phyloP scores from a whole-genome alignment of 2,329 filamentous ascomycete species.

The Grosmannia serpens region DNA sequence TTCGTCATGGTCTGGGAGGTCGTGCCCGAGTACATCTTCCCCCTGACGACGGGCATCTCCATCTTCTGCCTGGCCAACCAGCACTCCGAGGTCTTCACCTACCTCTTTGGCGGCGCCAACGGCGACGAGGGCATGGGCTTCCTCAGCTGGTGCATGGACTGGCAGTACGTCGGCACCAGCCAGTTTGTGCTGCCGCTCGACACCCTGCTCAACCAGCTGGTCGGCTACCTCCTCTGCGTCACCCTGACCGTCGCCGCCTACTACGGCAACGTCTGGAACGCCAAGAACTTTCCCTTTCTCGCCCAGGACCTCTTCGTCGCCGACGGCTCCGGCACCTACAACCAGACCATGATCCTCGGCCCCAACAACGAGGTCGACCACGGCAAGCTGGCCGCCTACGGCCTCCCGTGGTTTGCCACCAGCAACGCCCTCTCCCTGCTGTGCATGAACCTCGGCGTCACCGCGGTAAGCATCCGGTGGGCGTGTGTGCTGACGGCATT shows the following conservation, averaged over 20 bases:
- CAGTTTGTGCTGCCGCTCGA: slow-evolving; percentile 21
- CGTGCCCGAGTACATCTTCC: slow-evolving; percentile 23
- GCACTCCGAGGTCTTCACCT: slow-evolving; percentile 21
- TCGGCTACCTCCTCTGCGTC: slow-evolving; percentile 26
- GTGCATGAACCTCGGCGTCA: slow-evolving; percentile 32
- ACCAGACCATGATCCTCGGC: slow-evolving; percentile 30
- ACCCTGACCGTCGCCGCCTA: slow-evolving; percentile 26
- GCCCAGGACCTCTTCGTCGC: slow-evolving; percentile 28
- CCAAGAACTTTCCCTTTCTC: slow-evolving; percentile 29
- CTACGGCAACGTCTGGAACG: slow-evolving; percentile 29
- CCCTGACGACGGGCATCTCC: slow-evolving; percentile 11
- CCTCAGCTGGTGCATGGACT: slow-evolving; percentile 29
- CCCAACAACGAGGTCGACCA: slow-evolving; percentile 25
- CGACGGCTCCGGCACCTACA: slow-evolving; percentile 25
- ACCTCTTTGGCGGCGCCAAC: slow-evolving; percentile 27
- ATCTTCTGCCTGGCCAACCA: slow-evolving; percentile 14
- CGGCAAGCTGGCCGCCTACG: slow-evolving; percentile 20
- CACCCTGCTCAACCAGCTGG: slow-evolving; percentile 25
- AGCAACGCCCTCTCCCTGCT: slow-evolving; percentile 28
- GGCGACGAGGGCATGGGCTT: slow-evolving; percentile 33
- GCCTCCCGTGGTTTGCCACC: slow-evolving; percentile 29
- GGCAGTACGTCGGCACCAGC: slow-evolving; percentile 27
- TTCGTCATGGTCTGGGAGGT: slow-evolving; percentile 34
- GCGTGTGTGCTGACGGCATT: too few species aligned
- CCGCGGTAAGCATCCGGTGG: slow-evolving; percentile 25